Base-by-base conservation (phyloP, 2,329 filamentous ascomycete species). In the Fusarium piperis region DNA sequence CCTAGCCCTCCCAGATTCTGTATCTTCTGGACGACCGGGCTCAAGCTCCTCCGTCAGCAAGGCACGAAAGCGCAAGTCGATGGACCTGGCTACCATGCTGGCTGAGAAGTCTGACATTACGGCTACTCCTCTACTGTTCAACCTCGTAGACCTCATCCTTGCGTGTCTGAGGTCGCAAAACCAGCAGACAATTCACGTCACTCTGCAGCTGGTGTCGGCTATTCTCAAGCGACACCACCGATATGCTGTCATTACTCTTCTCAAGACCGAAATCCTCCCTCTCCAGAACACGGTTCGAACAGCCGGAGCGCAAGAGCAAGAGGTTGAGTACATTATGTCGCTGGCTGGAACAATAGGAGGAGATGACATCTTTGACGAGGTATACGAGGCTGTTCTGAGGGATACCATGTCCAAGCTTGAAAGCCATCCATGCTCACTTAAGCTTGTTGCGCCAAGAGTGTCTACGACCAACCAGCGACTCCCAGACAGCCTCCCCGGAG, bases 161-260 rank as follows among this genome's bases (percentile, higher is more conserved):
- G 93, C 94, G 36, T 97, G 95, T 76, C 85, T 98, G 28, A 88
- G 91, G 64, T 98, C 96, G 0, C 87, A 88, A 48, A 98, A 96
- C 76, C 89, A 93, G 59, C 95, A 98, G 78, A 98, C 96, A 1
- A 92, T 97, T 16, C 91, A 94, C 70, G 94, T 97, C 12, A 97
- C 95, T 0, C 85, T 99, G 51, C 94, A 95, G 74, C 86, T 99
- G 8, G 88, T 97, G 16, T 95, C 94, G 4, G 91, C 94, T 12
- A 93, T 99, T 70, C 85, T 98, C 64, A 92, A 92, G 78, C 90
- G 94, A 72, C 95, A 98, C 79, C 95, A 97, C 79, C 89, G 91
- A 46, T 97, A 98, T 81, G 94, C 95, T 5, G 87, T 94, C 38
- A 89, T 90, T 28, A 94, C 93, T 0, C 84, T 97, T 2, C 85